phyloP scores from a whole-genome alignment of 257 asterid genomes.

The Anisodus acutangulus region DNA sequence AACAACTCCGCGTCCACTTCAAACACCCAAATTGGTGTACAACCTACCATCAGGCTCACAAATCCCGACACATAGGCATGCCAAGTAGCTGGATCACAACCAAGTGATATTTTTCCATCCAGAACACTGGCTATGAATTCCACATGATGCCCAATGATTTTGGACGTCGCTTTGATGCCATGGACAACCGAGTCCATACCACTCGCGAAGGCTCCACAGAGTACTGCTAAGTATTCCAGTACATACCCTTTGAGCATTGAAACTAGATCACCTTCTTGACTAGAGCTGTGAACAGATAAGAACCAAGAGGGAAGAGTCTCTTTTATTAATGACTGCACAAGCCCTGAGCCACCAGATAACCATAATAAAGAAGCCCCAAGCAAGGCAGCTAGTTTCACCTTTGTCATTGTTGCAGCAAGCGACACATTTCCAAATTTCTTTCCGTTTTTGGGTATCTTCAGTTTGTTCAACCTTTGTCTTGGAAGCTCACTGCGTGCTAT shows the following conservation, averaged over 20 bases:
- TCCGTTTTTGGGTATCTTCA: constrained; percentile 50
- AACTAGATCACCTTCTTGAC: constrained; percentile 51
- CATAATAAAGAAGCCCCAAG: constrained; percentile 79
- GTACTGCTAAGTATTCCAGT: constrained; percentile 70
- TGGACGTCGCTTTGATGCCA: constrained; percentile 73
- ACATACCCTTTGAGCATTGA: constrained; percentile 78
- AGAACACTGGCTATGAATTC: constrained; percentile 78
- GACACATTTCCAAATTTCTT: constrained; percentile 56
- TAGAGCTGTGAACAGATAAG: constrained; percentile 59
- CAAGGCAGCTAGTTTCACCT: constrained; percentile 86
- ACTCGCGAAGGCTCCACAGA: constrained; percentile 77
- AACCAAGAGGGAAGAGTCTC: constrained; percentile 98
- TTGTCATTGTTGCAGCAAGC: constrained; percentile 67
- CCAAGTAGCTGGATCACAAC: constrained; percentile 90
- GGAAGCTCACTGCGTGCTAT: constrained; percentile 49
- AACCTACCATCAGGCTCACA: constrained; percentile 75
- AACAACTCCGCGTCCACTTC: constrained; percentile 66
- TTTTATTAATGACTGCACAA: constrained; percentile 75
- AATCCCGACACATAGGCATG: constrained; percentile 76
- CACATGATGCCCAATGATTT: constrained; percentile 68
- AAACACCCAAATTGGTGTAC: constrained; percentile 71
- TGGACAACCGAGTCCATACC: constrained; percentile 67
- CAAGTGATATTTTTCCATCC: constrained; percentile 75
- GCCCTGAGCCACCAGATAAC: constrained; percentile 81
- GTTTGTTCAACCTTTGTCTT: constrained; percentile 39